Evolutionary conservation across 1,284 basidiomycete species (phyloP), one percentile per base, ranked within the genome.

Genomic region (Xerocomus nothofagi): DNA sequence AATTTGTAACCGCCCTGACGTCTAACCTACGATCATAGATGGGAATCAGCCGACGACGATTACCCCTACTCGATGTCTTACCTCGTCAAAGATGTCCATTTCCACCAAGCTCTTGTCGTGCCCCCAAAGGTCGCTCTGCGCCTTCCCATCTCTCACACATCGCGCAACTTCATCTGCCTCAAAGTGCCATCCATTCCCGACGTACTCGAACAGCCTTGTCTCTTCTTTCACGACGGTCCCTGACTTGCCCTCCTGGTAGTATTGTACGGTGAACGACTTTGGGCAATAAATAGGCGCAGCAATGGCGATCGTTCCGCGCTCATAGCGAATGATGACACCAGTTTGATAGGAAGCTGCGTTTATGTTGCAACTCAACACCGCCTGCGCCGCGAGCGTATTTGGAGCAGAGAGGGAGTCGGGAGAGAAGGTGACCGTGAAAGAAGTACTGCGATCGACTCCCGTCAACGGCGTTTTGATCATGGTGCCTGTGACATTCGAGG

Each of bases 131-230:
- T 75, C 74, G 58, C 88, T 90, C 70, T 93, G 81, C n/a, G 72
- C 70, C 71, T 87, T 88, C 7, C 87, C 88, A 50, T 86, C 87
- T 40, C 83, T 70, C 18, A 94, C 72, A 61, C 87, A 90, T 42
- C 89, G 70, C 14, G 90, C 92, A 15, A 93, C 91, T 55, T 93
- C 92, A 57, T 92, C 90, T 8, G 89, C 88, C 66, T 90, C 78
- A 65, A 81, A 91, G 67, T 88, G 79, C 82, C 77, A 86, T 11
- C 87, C 87, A 30, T 68, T 63, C 8, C 87, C 88, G 3, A 75
- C 70, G 59, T 83, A 81, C 27, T 79, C 71, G 57, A 84, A 80
- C 29, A 59, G 62, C 50, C 67, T 73, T 34, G 71, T 81, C 59
- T 84, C 83, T 61, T 87, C 81, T 42, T 72, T 73, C 27, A 71